Conservation (phyloP, 345 rosid species). For the Eucalyptus grandis region DNA sequence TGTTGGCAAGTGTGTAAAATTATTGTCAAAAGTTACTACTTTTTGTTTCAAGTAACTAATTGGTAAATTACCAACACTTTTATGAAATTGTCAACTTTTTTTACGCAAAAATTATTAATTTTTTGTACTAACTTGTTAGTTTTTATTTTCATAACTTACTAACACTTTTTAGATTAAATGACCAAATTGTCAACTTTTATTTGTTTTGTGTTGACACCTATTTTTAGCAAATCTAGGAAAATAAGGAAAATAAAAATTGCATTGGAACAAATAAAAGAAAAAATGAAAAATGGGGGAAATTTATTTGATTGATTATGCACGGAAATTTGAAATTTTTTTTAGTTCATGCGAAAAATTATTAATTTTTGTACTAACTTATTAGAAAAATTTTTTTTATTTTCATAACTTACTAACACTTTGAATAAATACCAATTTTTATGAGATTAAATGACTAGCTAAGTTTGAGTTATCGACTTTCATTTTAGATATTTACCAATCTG, state of each 20-base stretch:
- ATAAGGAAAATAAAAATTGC: too few species aligned
- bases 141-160: background rate
- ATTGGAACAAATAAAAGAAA: too few species aligned
- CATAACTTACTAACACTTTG: background rate
- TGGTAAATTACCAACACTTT: background rate
- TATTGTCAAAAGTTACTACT: background rate
- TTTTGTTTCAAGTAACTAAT: background rate
- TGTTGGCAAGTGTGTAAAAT: background rate
- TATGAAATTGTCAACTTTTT: background rate
- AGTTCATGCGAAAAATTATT: too few species aligned
- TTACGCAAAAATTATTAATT: background rate
- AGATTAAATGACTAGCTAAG: background rate
- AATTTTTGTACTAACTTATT: background rate
- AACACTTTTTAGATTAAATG: background rate
- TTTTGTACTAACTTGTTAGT: background rate
- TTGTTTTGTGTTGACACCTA: too few species aligned
- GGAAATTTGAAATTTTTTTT: too few species aligned
- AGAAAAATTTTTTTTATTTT: background rate
- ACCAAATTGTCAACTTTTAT: too few species aligned
- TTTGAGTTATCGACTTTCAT: background rate
- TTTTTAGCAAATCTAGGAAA: too few species aligned
- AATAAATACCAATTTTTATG: background rate
- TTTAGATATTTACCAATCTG: background rate
- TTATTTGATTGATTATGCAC: too few species aligned
- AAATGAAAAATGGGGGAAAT: too few species aligned